Evolutionary conservation across 257 asterid species (phyloP), one percentile per base, ranked within the genome.

Genomic region (Eucommia ulmoides): DNA sequence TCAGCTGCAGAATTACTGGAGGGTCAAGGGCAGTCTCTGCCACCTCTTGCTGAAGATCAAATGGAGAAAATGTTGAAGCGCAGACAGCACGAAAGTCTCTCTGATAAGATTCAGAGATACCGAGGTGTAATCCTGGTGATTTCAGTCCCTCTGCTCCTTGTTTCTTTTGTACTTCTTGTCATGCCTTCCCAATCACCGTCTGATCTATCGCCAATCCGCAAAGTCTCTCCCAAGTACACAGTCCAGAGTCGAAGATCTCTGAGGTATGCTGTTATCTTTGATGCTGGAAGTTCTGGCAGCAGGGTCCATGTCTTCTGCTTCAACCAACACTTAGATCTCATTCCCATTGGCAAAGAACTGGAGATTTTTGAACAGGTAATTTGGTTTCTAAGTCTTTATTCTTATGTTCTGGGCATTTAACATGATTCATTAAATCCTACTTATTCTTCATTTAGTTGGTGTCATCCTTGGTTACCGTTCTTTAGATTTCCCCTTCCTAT

Each of bases 261-360:
- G 50, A 61, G 59, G 0, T 88, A 83, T 53, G 97, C 97, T 0
- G 95, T 83, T 41, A 75, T 88, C 49, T 88, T 88, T 54, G 95
- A 88, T 47, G 97, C 97, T 0, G 93, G 97, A 7, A 88, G 97
- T 62, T 83, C 97, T 1, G 97, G 95, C 25, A 88, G 93, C 60
- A 69, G 97, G 66, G 97, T 83, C 42, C 97, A 88, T 41, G 95
- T 81, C 20, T 88, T 88, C 55, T 70, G 92, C 66, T 88, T 88
- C 62, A 64, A 81, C 53, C 55, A 76, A 45, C 58, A 68, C 45
- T 75, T 88, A 61, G 91, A 83, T 60, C 97, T 81, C 21, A 74
- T 88, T 24, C 88, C 91, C 49, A 81, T 88, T 57, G 93, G 88
- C 24, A 65, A 75, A 18, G 88, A 88, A 49, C 85, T 88, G 17